Conservation (phyloP, 768 basidiomycete species). For the Russula foetens region DNA sequence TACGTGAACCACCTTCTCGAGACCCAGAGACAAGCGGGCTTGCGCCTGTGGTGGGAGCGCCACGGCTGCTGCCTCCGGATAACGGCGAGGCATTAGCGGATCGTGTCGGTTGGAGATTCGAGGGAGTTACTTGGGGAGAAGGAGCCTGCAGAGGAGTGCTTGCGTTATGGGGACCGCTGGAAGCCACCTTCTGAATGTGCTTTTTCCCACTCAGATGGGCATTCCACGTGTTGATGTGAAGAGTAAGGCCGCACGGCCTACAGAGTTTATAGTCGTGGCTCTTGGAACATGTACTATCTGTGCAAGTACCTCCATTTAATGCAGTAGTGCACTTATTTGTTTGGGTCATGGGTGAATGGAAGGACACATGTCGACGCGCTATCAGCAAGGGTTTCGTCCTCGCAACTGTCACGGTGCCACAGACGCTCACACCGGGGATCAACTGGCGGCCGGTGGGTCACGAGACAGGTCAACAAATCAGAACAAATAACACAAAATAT, state of each 20-base stretch:
- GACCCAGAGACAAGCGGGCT: too few species aligned
- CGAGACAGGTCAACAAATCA: too few species aligned
- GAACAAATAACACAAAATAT: too few species aligned
- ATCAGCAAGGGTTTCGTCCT: too few species aligned
- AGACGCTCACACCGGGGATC: too few species aligned
- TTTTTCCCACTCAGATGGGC: neutral
- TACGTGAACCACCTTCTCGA: too few species aligned
- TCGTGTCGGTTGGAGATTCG: neutral
- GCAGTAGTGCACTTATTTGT: neutral
- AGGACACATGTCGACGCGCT: too few species aligned
- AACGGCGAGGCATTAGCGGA: neutral
- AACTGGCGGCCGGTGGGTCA: too few species aligned
- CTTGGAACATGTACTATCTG: slow-evolving; percentile 6
- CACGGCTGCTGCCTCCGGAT: too few species aligned
- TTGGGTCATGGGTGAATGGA: neutral
- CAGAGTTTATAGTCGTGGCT: slow-evolving; percentile 22
- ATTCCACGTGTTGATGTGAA: neutral
- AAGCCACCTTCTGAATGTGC: neutral
- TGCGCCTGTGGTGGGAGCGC: too few species aligned
- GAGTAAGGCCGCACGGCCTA: slow-evolving; percentile 12
- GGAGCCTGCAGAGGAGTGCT: neutral
- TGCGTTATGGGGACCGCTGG: neutral
- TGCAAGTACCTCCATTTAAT: slow-evolving; percentile 14
- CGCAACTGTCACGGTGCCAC: too few species aligned
- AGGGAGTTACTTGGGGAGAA: neutral